A percentile compares a stretch with the other conserved stretches of the same genome.
Evolutionary conservation across 2,329 filamentous ascomycete species (phyloP).

Genomic region (Sporothrix humicola): DNA sequence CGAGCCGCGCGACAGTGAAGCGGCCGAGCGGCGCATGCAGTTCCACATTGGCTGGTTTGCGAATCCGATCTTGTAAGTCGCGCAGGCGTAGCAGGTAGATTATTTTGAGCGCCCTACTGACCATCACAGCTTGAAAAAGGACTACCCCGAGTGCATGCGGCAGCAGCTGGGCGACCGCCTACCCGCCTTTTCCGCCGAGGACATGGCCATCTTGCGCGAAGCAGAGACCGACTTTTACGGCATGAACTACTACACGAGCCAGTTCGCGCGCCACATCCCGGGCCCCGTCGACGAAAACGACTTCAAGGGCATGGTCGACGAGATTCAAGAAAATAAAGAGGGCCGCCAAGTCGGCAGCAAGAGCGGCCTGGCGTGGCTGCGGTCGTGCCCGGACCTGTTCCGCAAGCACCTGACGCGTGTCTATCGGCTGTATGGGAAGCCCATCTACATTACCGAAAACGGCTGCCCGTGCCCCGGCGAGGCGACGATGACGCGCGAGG

Average conservation of each 20-base stretch:
- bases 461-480: conserved; percentile 84
- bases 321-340: conserved; percentile 70
- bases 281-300: conserved; percentile 67
- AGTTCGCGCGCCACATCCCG: conserved; percentile 78
- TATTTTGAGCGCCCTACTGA: no score
- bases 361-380: conserved; percentile 82
- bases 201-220: conserved; percentile 74
- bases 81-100: no score
- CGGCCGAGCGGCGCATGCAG: conserved; percentile 80
- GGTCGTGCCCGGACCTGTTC: conserved; percentile 77
- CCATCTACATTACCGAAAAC: conserved; percentile 88
- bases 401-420: conserved; percentile 77
- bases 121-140: conserved; percentile 39
- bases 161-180: conserved; percentile 79
- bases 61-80: conserved; percentile 83
- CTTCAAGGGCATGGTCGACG: conserved; percentile 76
- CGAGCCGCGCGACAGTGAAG: conserved; percentile 75
- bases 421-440: conserved; percentile 74
- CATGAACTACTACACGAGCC: conserved; percentile 92
- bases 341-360: conserved; percentile 78
- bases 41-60: conserved; percentile 89
- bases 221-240: conserved; percentile 86
- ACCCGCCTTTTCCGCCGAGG: conserved; percentile 74
- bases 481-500: conserved; percentile 71
- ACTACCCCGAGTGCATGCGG: conserved; percentile 83